phyloP scores from a whole-genome alignment of 768 basidiomycete genomes.

The Mycena galericulata region DNA sequence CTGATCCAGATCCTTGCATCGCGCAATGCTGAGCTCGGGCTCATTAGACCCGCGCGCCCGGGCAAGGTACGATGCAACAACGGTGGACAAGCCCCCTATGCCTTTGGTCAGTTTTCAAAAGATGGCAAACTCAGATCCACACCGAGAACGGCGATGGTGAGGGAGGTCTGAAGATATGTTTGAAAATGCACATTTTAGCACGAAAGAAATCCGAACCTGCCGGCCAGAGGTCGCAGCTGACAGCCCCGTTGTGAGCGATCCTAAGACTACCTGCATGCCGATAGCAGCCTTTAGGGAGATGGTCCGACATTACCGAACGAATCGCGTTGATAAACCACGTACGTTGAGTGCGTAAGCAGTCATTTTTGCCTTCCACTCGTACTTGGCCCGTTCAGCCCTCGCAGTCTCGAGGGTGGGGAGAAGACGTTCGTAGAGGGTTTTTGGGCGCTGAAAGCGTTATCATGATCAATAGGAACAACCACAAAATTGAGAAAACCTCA shows the following conservation, averaged over 20 bases:
- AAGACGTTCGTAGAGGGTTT: constrained; percentile 64
- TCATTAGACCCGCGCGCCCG: constrained; percentile 76
- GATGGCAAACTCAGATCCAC: constrained; percentile 6
- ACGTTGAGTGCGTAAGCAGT: constrained; percentile 27
- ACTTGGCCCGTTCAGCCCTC: constrained; percentile 57
- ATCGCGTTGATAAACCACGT: neutral
- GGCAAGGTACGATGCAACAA: constrained; percentile 80
- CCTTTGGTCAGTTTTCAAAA: neutral
- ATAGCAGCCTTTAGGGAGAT: constrained; percentile 62
- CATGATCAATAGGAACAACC: neutral
- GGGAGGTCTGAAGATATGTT: neutral
- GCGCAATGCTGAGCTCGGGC: constrained; percentile 70
- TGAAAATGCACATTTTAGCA: neutral
- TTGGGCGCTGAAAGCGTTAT: constrained; percentile 39
- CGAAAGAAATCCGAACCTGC: constrained; percentile 47
- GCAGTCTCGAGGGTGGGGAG: constrained; percentile 65
- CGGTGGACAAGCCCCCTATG: constrained; percentile 72
- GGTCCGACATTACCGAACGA: constrained; percentile 45
- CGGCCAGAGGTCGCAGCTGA: constrained; percentile 59
- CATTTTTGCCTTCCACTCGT: constrained; percentile 54
- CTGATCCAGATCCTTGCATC: constrained; percentile 71
- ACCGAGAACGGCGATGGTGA: constrained; percentile 54
- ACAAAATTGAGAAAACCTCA: neutral
- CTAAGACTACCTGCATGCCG: constrained; percentile 70
- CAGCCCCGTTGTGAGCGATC: constrained; percentile 75